Base-by-base conservation (phyloP, 2,329 filamentous ascomycete genomes). In the Aspergillus pseudoglaucus region DNA sequence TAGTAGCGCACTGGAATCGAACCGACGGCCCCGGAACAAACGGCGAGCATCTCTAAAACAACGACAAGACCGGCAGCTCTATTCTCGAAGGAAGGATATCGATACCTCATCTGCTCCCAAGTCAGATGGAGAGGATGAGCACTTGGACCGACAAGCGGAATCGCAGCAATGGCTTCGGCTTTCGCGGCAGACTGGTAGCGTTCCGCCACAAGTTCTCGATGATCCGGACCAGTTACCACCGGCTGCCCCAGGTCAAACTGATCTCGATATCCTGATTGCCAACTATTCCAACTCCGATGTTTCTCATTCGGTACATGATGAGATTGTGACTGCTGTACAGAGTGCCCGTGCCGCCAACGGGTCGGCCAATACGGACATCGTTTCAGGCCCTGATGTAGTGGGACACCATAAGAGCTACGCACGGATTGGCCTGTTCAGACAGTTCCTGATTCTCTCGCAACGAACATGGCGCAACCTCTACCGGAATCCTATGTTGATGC, bases 381-480 rank as follows among this genome's bases (percentile, higher is more conserved):
- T 71, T n/a, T 63, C 69, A 22, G 66, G 68, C 39, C 52, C 62
- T 20, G 17, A 39, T 39, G 49, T 57, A 2, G 78, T 78, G 45
- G 79, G 79, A 7, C 81, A 89, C 56, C 82, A 91, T 52, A 87
- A 83, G 62, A 87, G 88, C 15, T 96, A 94, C 68, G 81, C 83
- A 48, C 88, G 93, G 50, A 79, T 96, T 48, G 84, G 91, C 42
- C 84, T 90, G 56, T 60, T 79, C 7, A 79, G 85, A 39, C 93
- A 98, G 67, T 97, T 98, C 68, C 63, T 84, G 47, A 96, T 98
- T 58, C 76, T 98, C 10, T 95, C 91, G 0, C 80, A 84, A 59
- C 83, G 93, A 41, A 98, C 93, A 0, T 98, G 91, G 91, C 90
- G 87, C 63, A 98, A 98, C 63, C 78, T 98, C 6, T 97, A 98